Percentiles rank a stretch among this genome's conserved stretches.
Conservation (phyloP, 345 rosid species). For the Chamaenerion angustifolium region DNA sequence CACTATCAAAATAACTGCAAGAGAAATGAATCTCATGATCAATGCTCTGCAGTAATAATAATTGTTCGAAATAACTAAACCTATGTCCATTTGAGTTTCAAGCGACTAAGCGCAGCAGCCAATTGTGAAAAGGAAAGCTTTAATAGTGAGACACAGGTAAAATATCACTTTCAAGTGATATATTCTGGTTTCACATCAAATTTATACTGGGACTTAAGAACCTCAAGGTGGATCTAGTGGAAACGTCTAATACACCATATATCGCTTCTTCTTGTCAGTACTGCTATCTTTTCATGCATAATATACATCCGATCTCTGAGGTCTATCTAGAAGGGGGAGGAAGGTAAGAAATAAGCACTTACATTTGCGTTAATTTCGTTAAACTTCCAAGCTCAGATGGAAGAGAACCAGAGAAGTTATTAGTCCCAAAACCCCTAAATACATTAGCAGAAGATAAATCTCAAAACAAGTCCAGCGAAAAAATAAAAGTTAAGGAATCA, state of each 20-base stretch:
- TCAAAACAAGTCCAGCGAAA: neutral
- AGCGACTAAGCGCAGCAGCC: too few relatives aligned
- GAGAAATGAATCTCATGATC: neutral
- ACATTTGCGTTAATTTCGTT: constrained; percentile 35
- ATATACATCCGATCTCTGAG: too few relatives aligned
- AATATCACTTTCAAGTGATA: too few relatives aligned
- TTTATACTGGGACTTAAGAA: too few relatives aligned
- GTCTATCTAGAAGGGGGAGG: constrained; percentile 1
- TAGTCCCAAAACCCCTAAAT: constrained; percentile 31
- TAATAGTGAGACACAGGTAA: too few relatives aligned
- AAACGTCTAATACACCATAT: too few relatives aligned
- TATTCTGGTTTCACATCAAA: too few relatives aligned
- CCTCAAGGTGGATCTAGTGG: too few relatives aligned
- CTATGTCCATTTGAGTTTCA: too few relatives aligned
- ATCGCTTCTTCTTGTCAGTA: too few relatives aligned
- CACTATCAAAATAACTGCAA: constrained; percentile 39
- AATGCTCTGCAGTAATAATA: neutral
- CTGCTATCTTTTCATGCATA: too few relatives aligned
- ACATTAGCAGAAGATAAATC: constrained; percentile 1
- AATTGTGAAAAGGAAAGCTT: too few relatives aligned
- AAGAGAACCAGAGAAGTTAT: constrained; percentile 58
- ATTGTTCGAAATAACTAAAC: neutral
- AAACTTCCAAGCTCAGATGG: constrained; percentile 53
- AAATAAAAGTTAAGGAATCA: neutral
- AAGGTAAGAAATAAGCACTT: constrained; percentile 18